Evolutionary conservation across 2,329 filamentous ascomycete species (phyloP), one percentile per base, ranked within the genome.

Genomic region (Trichoderma koningiopsis): DNA sequence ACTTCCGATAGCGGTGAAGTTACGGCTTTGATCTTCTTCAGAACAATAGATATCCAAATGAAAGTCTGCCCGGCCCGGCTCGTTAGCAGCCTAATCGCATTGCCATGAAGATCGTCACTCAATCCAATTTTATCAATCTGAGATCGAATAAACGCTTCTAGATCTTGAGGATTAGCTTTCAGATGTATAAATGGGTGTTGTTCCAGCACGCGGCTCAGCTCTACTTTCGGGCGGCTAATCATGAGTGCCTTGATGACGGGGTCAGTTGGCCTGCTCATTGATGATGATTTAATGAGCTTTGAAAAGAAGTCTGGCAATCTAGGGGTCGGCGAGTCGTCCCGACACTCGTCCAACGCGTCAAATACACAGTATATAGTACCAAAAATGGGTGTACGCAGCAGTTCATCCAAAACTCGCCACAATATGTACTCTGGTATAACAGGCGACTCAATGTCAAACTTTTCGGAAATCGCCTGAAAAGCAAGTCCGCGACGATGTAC

Each of bases 331-430:
- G 56, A 53, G 19, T 27, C 5, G 33, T 35, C 63, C n/a, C 40
- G 63, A 10, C 63, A 66, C 16, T 66, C 63, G 27, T 66, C 63
- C 16, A 66, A 16, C 1, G 63, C 63, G 16, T 66, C 63, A 33
- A 66, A 57, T 4, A 66, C 63, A 27, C 52, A 58, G 19, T 66
- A 66, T 33, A 66, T 58, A 2, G 35, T 57, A 5, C 53, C 35
- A 13, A 66, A 57, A 13, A 33, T 19, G 7, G 63, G 22, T 22
- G 52, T 33, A 14, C 22, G 63, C 31, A 66, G 11, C 35, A 66
- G 37, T 13, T 66, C 52, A 16, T 58, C 35, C 0, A 66, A n/a
- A 14, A 62, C 31, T 2, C n/a, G 14, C 59, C 59, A 62, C n/a
- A 47, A 7, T 3, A 13, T 49, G 33, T 62, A 43, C 4, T 62